Conservation (phyloP, 148 eudicot genomes). For the Diospyros lotus region DNA sequence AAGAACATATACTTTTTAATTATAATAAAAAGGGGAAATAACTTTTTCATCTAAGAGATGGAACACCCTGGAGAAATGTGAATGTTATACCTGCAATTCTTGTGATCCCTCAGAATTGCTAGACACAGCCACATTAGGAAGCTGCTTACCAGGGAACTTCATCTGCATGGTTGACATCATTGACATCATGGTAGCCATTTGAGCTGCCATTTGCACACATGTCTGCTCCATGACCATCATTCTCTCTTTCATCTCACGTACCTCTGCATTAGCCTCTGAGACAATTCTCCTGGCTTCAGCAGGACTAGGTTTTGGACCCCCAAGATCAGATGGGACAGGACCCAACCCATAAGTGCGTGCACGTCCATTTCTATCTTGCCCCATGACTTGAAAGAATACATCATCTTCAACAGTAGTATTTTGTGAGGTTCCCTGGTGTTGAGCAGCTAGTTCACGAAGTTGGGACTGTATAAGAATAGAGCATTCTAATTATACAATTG, state of each 20-base stretch:
- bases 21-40: neutral
- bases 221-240: conserved; percentile 37
- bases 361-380: conserved; percentile 23
- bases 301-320: conserved; percentile 14
- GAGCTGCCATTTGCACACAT: conserved; percentile 42
- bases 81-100: conserved; percentile 1
- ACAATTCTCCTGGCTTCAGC: conserved; percentile 29
- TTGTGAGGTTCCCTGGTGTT: conserved; percentile 19
- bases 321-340: conserved; percentile 15
- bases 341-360: conserved; percentile 20
- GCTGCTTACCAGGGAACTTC: neutral
- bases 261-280: conserved; percentile 34
- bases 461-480: conserved; percentile 23
- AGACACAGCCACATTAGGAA: conserved; percentile 14
- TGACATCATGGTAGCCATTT: conserved; percentile 44
- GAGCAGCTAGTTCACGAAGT: conserved; percentile 23
- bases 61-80: neutral
- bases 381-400: conserved; percentile 25
- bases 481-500: neutral
- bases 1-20: too few relatives aligned
- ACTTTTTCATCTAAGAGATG: neutral
- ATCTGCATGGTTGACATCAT: conserved; percentile 37
- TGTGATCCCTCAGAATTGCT: conserved; percentile 12
- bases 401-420: conserved; percentile 13
- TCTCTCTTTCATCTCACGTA: conserved; percentile 37